These are phyloP conservation scores for Paecilomyces fulvus DNA, from an alignment of 2,329 filamentous ascomycete genomes.

Conservation along the genomic window DNA sequence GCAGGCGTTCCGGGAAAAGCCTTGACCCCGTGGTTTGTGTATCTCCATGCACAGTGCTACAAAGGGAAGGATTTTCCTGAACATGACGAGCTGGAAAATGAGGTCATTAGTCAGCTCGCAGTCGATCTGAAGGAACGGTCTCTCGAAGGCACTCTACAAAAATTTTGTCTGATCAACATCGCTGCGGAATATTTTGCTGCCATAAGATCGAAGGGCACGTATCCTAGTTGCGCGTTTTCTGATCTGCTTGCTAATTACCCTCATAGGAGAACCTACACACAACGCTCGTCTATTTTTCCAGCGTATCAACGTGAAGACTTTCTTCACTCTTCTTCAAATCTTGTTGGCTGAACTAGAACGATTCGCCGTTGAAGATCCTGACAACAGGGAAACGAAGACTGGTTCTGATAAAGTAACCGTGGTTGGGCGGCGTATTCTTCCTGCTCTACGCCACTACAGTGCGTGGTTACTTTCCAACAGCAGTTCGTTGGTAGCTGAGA, in stretches of 20 bases:
- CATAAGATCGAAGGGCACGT: conserved; percentile 50
- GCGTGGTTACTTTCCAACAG: conserved; percentile 56
- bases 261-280: conserved; percentile 41
- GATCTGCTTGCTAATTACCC: conserved; percentile 9
- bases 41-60: conserved; percentile 77
- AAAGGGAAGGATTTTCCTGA: conserved; percentile 65
- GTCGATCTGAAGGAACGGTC: conserved; percentile 62
- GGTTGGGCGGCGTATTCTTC: conserved; percentile 53
- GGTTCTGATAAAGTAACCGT: conserved; percentile 46
- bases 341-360: conserved; percentile 61
- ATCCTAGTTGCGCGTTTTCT: conserved; percentile 3
- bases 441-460: conserved; percentile 58
- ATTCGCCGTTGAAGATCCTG: conserved; percentile 43
- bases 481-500: conserved; percentile 45
- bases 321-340: conserved; percentile 62
- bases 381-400: conserved; percentile 29
- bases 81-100: conserved; percentile 73
- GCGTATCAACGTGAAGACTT: conserved; percentile 68
- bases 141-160: conserved; percentile 59
- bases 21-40: conserved; percentile 72
- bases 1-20: conserved; percentile 45
- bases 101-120: conserved; percentile 70
- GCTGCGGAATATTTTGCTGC: conserved; percentile 69
- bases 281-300: conserved; percentile 53
- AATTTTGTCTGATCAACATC: conserved; percentile 78